These are phyloP conservation scores for Neoascochyta sp. DNA, from an alignment of 2,329 filamentous ascomycete genomes.

Conservation along the genomic window DNA sequence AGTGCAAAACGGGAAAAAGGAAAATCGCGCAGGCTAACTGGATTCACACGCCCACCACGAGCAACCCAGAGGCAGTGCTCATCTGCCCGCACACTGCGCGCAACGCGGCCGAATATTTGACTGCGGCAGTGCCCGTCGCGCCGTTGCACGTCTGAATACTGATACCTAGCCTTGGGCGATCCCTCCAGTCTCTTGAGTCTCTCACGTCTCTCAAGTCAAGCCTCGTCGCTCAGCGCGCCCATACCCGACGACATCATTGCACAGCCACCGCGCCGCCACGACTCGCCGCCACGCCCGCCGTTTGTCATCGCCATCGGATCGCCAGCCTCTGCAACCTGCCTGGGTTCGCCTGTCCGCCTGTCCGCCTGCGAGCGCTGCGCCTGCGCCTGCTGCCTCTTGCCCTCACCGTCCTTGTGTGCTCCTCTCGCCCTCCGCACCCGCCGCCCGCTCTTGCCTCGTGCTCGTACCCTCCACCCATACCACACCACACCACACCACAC, in stretches of 20 bases:
- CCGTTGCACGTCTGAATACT: slow-evolving; percentile 8
- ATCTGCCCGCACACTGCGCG: slow-evolving; percentile 9
- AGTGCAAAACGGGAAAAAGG: slow-evolving; percentile 7
- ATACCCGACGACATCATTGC: slow-evolving; percentile 8
- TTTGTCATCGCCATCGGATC: too few species aligned
- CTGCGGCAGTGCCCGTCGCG: too few species aligned
- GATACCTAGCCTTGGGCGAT: slow-evolving; percentile 6
- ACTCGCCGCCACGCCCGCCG: too few species aligned
- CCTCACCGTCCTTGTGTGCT: too few species aligned
- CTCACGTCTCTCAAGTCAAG: slow-evolving; percentile 5
- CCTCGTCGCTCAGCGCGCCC: slow-evolving; percentile 9
- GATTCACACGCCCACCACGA: slow-evolving; percentile 8
- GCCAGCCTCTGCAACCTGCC: slow-evolving; percentile 3
- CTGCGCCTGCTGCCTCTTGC: too few species aligned
- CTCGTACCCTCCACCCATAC: too few species aligned
- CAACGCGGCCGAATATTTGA: too few species aligned
- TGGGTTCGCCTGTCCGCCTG: slow-evolving; percentile 3
- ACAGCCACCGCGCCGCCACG: slow-evolving; percentile 11
- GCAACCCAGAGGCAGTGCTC: slow-evolving; percentile 10
- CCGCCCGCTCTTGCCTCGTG: slow-evolving; percentile 1
- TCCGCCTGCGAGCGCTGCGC: slow-evolving; percentile 5
- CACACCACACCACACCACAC: slow-evolving; percentile 5
- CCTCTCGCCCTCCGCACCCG: slow-evolving; percentile 5
- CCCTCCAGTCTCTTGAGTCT: slow-evolving; percentile 5
- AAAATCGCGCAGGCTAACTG: slow-evolving; percentile 13